Evolutionary conservation across 148 eudicot species (phyloP).

Genomic region (Vaccinium myrtillus): DNA sequence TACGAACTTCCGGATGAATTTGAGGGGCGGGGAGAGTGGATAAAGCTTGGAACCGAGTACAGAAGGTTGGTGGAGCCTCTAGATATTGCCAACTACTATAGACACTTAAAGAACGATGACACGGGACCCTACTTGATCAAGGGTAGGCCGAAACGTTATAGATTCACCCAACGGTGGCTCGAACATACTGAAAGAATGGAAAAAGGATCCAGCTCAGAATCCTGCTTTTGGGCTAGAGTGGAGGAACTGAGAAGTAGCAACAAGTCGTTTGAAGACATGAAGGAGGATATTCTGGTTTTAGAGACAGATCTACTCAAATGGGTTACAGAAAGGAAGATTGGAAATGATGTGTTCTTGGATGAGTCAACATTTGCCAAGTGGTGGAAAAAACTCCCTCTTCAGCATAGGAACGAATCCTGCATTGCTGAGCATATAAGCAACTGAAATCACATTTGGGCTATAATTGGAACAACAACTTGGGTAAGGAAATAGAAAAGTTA

Average conservation of each 20-base stretch:
- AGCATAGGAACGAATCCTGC: conserved; percentile 55
- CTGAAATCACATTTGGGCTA: background rate
- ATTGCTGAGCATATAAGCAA: conserved; percentile 26
- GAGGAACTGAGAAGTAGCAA: conserved; percentile 62
- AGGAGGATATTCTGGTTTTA: conserved; percentile 42
- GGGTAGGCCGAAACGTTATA: conserved; percentile 75
- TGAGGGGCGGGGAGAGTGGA: conserved; percentile 75
- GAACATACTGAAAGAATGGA: conserved; percentile 60
- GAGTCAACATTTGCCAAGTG: conserved; percentile 71
- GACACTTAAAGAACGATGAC: conserved; percentile 70
- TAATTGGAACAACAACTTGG: background rate
- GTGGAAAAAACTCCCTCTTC: conserved; percentile 75
- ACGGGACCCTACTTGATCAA: conserved; percentile 72
- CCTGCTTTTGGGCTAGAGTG: conserved; percentile 83
- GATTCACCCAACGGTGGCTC: conserved; percentile 66
- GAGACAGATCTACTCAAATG: conserved; percentile 49
- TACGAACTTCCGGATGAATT: conserved; percentile 80
- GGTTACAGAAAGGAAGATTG: conserved; percentile 32
- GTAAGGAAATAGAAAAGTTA: background rate
- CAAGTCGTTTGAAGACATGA: conserved; percentile 33
- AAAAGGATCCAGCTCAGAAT: conserved; percentile 53
- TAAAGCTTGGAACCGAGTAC: conserved; percentile 74
- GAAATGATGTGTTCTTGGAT: conserved; percentile 58
- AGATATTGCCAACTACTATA: conserved; percentile 84
- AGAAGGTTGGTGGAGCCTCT: conserved; percentile 75